Conservation (phyloP, 768 basidiomycete genomes). For the Mycena albidolilacea region DNA sequence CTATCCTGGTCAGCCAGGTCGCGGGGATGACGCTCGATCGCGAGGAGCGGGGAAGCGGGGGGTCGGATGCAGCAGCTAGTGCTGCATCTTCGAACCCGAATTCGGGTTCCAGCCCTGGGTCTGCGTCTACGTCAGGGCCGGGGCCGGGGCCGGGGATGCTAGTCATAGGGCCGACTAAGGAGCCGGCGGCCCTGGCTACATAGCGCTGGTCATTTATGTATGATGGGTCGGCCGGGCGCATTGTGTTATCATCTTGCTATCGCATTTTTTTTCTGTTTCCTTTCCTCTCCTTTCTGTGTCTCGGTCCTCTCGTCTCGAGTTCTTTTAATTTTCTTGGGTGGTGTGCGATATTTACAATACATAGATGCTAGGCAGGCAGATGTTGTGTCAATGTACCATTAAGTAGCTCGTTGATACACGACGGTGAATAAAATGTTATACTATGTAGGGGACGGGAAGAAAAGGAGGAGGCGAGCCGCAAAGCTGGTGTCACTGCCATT, state of each 20-base stretch:
- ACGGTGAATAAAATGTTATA: slow-evolving; percentile 3
- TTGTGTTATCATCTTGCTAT: slow-evolving; percentile 38
- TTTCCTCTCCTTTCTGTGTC: neutral
- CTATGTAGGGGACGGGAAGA: neutral
- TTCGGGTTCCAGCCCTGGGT: neutral
- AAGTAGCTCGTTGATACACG: slow-evolving; percentile 20
- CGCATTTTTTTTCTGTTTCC: slow-evolving; percentile 17
- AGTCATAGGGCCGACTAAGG: slow-evolving; percentile 19
- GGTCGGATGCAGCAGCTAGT: neutral
- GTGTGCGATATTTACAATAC: slow-evolving; percentile 33
- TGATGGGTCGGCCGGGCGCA: neutral
- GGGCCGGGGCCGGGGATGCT: slow-evolving; percentile 3
- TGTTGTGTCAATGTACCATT: slow-evolving; percentile 12
- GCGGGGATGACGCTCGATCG: slow-evolving; percentile 30
- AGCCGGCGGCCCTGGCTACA: slow-evolving; percentile 23
- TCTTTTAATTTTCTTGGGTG: slow-evolving; percentile 18
- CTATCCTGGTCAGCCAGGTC: slow-evolving; percentile 34
- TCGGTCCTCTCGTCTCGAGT: neutral
- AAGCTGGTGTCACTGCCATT: too few species aligned
- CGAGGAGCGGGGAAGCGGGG: slow-evolving; percentile 6
- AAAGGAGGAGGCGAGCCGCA: neutral
- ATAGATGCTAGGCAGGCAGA: neutral
- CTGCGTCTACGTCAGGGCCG: neutral
- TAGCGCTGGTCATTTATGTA: neutral
- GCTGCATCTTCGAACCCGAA: neutral